These are phyloP conservation scores for Nakazawaea molendinolei DNA, from an alignment of 805 yeast species.

Conservation along the genomic window DNA sequence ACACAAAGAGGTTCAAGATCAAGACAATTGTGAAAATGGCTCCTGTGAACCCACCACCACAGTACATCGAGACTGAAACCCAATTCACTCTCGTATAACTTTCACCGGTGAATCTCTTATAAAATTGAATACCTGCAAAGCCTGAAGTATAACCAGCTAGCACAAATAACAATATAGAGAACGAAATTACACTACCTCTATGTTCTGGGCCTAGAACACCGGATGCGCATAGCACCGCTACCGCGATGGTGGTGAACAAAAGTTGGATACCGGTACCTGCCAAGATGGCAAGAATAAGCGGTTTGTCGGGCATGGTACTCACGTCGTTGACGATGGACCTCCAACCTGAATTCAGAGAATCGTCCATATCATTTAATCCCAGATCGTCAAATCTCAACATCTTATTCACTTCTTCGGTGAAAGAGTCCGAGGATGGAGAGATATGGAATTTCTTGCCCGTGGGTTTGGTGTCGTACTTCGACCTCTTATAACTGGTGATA, in stretches of 20 bases:
- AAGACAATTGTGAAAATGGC: conserved; percentile 43
- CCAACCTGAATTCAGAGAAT: conserved; percentile 34
- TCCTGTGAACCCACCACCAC: conserved; percentile 44
- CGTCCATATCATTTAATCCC: conserved; percentile 16
- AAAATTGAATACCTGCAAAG: conserved; percentile 58
- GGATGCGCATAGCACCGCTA: conserved; percentile 50
- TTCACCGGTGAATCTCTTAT: conserved; percentile 44
- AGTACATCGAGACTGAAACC: conserved; percentile 34
- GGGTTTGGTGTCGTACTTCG: conserved; percentile 2
- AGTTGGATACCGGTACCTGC: conserved; percentile 75
- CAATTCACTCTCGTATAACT: conserved; percentile 26
- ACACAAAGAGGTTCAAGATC: conserved; percentile 58
- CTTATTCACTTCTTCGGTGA: conserved; percentile 12
- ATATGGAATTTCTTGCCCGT: conserved; percentile 2
- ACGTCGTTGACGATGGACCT: conserved; percentile 47
- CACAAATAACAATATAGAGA: conserved; percentile 54
- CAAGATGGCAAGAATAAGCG: conserved; percentile 45
- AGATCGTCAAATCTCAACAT: conserved; percentile 16
- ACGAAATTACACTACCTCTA: conserved; percentile 59
- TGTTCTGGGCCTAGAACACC: conserved; percentile 58
- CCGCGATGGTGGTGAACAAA: conserved; percentile 56
- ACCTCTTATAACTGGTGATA: conserved; percentile 18
- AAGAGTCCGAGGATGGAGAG: conserved; percentile 7
- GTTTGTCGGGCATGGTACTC: conserved; percentile 41
- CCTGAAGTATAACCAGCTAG: conserved; percentile 74